Evolutionary conservation across 441 rosid genomes (phyloP), one percentile per base, ranked within the genome.

Genomic region (Geranium incanum): DNA sequence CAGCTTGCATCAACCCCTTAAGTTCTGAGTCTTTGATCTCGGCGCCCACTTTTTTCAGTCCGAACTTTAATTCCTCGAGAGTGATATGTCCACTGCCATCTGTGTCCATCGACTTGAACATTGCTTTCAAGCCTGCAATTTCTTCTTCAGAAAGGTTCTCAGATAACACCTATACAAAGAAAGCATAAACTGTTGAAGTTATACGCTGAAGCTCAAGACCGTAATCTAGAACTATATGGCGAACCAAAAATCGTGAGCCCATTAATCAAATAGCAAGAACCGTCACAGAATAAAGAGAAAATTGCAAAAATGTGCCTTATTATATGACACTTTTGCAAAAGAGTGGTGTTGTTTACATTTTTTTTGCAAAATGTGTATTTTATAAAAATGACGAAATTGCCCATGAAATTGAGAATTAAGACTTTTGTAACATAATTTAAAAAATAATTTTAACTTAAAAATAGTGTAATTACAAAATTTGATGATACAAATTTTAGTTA

Each of bases 81-180:
- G 97, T 87, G 50, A 94, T 92, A 6, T 90, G 84, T 67, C 99
- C 97, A 37, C 97, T 95, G 37, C 80, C 81, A 78, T 91, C 98
- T 72, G 91, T 59, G 72, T 94, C 97, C 72, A 94, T 94, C 97
- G 89, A 92, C 85, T 88, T 94, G 83, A 94, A 92, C 97, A 92
- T 92, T 87, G 92, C 87, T 71, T 83, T 94, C 63, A 94, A 73
- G 57, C 99, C 97, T 5, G 94, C 97, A 70, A 94, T 92, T 78
- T 94, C 97, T 68, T 89, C 97, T 82, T 92, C 97, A 1, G 99
- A 92, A 13, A 94, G 82, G 81, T 81, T 89, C 71, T 94, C 97
- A 63, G 99, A 96, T 77, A 94, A 92, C 23, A 92, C 92, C 99
- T 94, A 72, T 21, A 72, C 71, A 68, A 38, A 68, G 9, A 68